Conservation (phyloP, 1,139 yeast genomes). For the Pichia sp. region DNA sequence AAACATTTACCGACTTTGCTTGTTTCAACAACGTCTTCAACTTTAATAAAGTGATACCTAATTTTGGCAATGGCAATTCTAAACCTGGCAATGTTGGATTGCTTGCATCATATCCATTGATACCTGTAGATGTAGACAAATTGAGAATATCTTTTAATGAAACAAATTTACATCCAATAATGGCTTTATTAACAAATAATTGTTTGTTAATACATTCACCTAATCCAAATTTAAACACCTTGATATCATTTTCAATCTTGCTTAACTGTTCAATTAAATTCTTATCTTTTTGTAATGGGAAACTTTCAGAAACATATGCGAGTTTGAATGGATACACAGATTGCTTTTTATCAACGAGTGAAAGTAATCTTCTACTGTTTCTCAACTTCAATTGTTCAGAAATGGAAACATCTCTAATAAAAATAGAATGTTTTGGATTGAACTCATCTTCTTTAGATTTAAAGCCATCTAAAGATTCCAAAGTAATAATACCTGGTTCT, state of each 20-base stretch:
- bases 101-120: constrained; percentile 56
- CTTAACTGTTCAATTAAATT: constrained; percentile 33
- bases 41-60: constrained; percentile 62
- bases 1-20: constrained; percentile 49
- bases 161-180: constrained; percentile 62
- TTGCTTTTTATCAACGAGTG: constrained; percentile 61
- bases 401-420: constrained; percentile 73
- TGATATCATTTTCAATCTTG: constrained; percentile 47
- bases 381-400: constrained; percentile 73
- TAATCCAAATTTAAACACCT: constrained; percentile 66
- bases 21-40: constrained; percentile 58
- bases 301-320: constrained; percentile 51
- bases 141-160: constrained; percentile 61
- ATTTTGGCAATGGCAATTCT: constrained; percentile 65
- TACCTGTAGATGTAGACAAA: constrained; percentile 58
- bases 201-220: constrained; percentile 78
- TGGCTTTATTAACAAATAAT: constrained; percentile 69
- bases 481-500: constrained; percentile 60
- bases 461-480: constrained; percentile 58
- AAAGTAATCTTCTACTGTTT: constrained; percentile 65
- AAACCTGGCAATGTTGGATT: constrained; percentile 67
- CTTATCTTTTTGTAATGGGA: constrained; percentile 45
- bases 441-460: constrained; percentile 49
- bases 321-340: constrained; percentile 92
- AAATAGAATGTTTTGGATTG: constrained; percentile 64